Base-by-base conservation (phyloP, 805 yeast genomes). In the Lipomyces chichibuensis region DNA sequence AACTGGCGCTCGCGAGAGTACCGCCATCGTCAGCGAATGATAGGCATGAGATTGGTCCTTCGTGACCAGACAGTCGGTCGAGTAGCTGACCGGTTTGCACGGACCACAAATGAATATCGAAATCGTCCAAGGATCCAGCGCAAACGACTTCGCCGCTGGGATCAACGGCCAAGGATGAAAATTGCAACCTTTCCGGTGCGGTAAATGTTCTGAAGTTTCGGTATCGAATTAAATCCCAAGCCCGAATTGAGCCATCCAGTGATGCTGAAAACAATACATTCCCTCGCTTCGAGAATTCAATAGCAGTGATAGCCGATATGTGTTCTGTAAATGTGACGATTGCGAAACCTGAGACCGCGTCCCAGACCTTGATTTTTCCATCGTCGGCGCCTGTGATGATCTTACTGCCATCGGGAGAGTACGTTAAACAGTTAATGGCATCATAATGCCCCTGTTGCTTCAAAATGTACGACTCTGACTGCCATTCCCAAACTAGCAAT, bases 381-480 rank as follows among this genome's bases (percentile, higher is more conserved):
- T 95, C 99, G 75, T 94, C 98, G 0, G 97, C 85, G 2, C 97
- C 98, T 1, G 98, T 94, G 3, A 94, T 95, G 3, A 94, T 84
- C 73, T 92, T 84, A 2, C 96, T 85, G 0, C 98, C 99, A 80
- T 95, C 99, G 0, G 98, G 97, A 0, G 98, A 91, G 74, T 95
- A 95, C 43, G 89, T 86, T 57, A 95, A 76, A 17, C 92, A 83
- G 75, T 92, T 94, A 77, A 92, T 85, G 0, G 97, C 83, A 77
- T 95, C 99, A 75, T 91, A 94, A 79, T 95, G 99, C 29, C 98
- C 98, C 79, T 95, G 99, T 77, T 95, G 99, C 76, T 94, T 93
- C 71, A 95, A 81, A 58, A 95, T 89, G 76, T 94, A 95, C 0
- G 97, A 91, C 77, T 95, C 99, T 3, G 97, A 90, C 80, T 95